These are phyloP conservation scores for Penicillium tannophilum DNA, from an alignment of 495 filamentous ascomycete genomes.

Conservation along the genomic window DNA sequence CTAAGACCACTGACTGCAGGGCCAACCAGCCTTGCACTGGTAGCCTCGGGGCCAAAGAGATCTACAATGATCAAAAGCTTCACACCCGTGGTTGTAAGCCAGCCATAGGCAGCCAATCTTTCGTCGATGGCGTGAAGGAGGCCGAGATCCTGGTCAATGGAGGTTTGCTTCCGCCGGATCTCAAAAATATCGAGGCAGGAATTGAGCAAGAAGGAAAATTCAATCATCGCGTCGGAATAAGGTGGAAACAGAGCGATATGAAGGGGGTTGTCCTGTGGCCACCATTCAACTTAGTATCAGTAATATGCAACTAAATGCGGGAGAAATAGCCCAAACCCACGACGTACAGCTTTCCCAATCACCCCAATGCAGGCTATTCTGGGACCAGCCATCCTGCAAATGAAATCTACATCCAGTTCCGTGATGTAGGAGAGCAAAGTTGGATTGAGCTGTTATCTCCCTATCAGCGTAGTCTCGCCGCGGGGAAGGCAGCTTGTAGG, in stretches of 20 bases:
- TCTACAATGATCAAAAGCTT: constrained; percentile 89
- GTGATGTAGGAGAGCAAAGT: not conserved
- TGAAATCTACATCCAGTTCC: constrained; percentile 1
- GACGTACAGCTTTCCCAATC: constrained; percentile 82
- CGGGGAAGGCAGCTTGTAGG: too few species aligned
- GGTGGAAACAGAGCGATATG: constrained; percentile 90
- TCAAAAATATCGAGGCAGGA: constrained; percentile 93
- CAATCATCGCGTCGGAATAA: constrained; percentile 61
- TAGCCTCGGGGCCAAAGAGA: constrained; percentile 62
- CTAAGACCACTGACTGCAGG: constrained; percentile 59
- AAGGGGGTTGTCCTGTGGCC: constrained; percentile 84
- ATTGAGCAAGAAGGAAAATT: constrained; percentile 89
- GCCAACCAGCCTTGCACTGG: constrained; percentile 31
- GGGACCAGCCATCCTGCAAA: constrained; percentile 31
- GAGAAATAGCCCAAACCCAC: not conserved
- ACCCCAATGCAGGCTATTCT: constrained; percentile 87
- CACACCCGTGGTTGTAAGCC: constrained; percentile 94
- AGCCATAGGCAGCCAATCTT: constrained; percentile 87
- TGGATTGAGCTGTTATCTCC: not conserved
- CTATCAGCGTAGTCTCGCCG: not conserved
- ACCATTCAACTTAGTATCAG: constrained; percentile 8
- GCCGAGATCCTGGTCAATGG: constrained; percentile 81
- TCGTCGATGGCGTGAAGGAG: constrained; percentile 92
- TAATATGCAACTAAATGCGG: not conserved
- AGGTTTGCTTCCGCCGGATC: constrained; percentile 66